Evolutionary conservation across 2,329 filamentous ascomycete genomes (phyloP), one percentile per base, ranked within the genome.

Genomic region (Epicoccum sorghinum): DNA sequence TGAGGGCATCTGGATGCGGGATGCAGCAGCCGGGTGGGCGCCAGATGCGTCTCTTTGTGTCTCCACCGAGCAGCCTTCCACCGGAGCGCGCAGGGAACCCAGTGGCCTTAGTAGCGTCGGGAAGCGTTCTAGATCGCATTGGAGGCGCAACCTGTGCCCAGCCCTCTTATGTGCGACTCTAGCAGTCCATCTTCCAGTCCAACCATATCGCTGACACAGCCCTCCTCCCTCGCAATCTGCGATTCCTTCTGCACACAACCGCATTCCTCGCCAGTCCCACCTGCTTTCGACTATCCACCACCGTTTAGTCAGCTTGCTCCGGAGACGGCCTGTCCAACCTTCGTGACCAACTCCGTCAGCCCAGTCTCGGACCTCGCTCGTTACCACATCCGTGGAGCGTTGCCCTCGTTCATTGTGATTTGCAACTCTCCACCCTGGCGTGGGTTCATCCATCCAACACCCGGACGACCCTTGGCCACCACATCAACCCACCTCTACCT

Each of bases 71-170:
- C 25, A 43, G 45, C 45, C 52, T 39, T 54, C 35, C 29, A 40
- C 46, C 52, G 52, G 52, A 45, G 36, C 46, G 39, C 47, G 52
- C 52, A 59, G 57, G 56, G 55, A 57, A 55, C 61, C 66, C 66
- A 64, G 54, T 62, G 64, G 56, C 59, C 57, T 55, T 58, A 64
- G 62, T 62, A 51, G 53, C 59, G 57, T 60, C 62, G 64, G 61
- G 48, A 57, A 59, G 57, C 55, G 69, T 71, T 71, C 68, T 71
- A 71, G 69, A 72, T 70, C 60, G 58, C 47, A 62, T 58, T 59
- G 58, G 64, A 49, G 56, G 56, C 59, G 58, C 57, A 58, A 61
- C 57, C 52, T 60, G 61, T 53, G 51, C 55, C 61, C 60, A 61
- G 59, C 60, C 58, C 62, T 65, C 59, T 63, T 59, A 60, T 64